Conservation (phyloP, 352 stramenopile genomes). For the Pythium biforme region DNA sequence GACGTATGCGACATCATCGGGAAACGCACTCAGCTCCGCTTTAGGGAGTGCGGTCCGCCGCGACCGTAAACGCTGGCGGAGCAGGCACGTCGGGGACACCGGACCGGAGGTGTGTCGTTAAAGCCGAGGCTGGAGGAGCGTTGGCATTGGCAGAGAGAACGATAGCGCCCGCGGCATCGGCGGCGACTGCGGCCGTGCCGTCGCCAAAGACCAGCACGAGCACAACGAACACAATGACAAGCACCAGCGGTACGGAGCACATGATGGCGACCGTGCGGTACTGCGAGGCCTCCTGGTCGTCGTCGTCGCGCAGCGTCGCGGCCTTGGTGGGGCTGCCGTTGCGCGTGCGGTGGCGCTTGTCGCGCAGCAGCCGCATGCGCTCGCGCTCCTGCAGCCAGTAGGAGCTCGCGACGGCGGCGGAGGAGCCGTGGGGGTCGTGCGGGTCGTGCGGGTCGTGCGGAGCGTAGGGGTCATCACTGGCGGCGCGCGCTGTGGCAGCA, state of each 20-base stretch:
- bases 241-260: slow-evolving; percentile 64
- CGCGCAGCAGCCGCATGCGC: slow-evolving; percentile 34
- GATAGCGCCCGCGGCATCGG: slow-evolving; percentile 17
- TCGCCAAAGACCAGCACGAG: slow-evolving; percentile 51
- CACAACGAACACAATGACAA: slow-evolving; percentile 57
- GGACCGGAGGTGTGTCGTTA: slow-evolving; percentile 2
- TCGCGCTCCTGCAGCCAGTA: slow-evolving; percentile 81
- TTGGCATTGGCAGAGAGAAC: slow-evolving; percentile 16
- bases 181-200: slow-evolving; percentile 10
- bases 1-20: background rate
- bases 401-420: slow-evolving; percentile 38
- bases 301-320: slow-evolving; percentile 10
- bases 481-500: background rate
- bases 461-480: background rate
- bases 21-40: background rate
- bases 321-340: slow-evolving; percentile 24
- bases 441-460: background rate
- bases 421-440: background rate
- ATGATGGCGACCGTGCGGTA: slow-evolving; percentile 61
- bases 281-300: slow-evolving; percentile 11
- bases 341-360: slow-evolving; percentile 12
- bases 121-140: background rate
- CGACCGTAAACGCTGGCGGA: background rate
- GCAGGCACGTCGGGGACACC: too few relatives aligned
- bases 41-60: slow-evolving; percentile 3